Evolutionary conservation across 495 filamentous ascomycete genomes (phyloP).

Genomic region (Hypoxylon fuscum): DNA sequence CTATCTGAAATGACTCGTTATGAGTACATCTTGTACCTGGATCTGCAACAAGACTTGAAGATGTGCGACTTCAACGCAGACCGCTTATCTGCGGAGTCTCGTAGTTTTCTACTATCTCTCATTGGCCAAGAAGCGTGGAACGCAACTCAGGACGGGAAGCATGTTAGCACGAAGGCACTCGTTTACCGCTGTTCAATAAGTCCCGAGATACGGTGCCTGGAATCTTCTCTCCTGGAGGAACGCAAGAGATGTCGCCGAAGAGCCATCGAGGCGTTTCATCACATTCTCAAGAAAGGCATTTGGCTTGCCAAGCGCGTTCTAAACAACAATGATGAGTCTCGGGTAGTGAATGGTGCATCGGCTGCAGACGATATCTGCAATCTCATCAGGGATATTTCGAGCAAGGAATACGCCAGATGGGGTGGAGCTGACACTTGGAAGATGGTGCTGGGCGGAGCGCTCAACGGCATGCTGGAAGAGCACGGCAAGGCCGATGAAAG

Average conservation of each 20-base stretch:
- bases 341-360: constrained; percentile 40
- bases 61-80: constrained; percentile 26
- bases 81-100: constrained; percentile 6
- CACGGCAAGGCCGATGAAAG: no score
- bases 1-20: constrained; percentile 28
- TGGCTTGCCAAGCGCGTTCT: constrained; percentile 48
- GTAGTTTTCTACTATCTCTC: constrained; percentile 1
- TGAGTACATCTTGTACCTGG: constrained; percentile 33
- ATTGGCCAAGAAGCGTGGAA: constrained; percentile 1
- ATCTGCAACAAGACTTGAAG: constrained; percentile 36
- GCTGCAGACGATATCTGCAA: constrained; percentile 31
- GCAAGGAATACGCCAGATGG: neutral
- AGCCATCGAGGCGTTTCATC: constrained; percentile 14
- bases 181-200: constrained; percentile 15
- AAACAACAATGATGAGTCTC: constrained; percentile 10
- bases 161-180: constrained; percentile 3
- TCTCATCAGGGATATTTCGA: constrained; percentile 9
- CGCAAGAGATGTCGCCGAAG: neutral
- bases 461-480: no score
- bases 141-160: constrained; percentile 5
- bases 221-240: neutral
- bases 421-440: constrained; percentile 21
- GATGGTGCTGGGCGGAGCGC: neutral
- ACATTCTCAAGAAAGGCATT: constrained; percentile 43
- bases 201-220: neutral